These are phyloP conservation scores for Heracleum sosnowskyi DNA, from an alignment of 129 eudicot species.

Conservation along the genomic window DNA sequence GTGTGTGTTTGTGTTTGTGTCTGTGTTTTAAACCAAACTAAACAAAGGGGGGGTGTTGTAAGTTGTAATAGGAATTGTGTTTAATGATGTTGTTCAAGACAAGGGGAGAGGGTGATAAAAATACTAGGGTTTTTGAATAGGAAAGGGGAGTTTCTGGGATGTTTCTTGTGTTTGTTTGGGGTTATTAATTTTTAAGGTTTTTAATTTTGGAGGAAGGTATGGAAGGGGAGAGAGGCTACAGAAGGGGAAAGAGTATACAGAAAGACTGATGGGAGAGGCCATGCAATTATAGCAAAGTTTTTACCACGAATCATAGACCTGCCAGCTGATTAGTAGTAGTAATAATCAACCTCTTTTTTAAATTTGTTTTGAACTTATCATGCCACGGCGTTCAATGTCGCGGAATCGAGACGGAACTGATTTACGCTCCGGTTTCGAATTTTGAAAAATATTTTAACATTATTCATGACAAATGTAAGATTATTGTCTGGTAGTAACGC, in stretches of 20 bases:
- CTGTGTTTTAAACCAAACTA: no score
- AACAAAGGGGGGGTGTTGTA: background rate
- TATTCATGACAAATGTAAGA: no score
- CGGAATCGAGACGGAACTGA: no score
- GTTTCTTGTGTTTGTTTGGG: background rate
- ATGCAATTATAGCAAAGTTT: constrained; percentile 43
- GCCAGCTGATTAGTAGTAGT: background rate
- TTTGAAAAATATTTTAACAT: no score
- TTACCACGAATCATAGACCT: background rate
- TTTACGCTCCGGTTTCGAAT: no score
- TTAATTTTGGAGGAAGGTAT: background rate
- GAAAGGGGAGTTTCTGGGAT: background rate
- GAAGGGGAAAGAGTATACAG: background rate
- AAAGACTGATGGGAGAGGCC: constrained; percentile 17
- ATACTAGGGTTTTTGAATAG: background rate
- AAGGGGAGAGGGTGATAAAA: no score
- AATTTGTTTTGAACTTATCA: no score
- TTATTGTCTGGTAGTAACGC: no score
- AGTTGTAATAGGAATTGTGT: background rate
- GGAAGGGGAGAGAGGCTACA: background rate
- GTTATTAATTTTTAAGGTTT: background rate
- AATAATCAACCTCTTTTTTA: no score
- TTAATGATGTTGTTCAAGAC: background rate
- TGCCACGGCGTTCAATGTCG: no score
- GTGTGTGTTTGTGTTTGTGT: background rate